Evolutionary conservation across 148 eudicot species (phyloP).

Genomic region (Silene latifolia): DNA sequence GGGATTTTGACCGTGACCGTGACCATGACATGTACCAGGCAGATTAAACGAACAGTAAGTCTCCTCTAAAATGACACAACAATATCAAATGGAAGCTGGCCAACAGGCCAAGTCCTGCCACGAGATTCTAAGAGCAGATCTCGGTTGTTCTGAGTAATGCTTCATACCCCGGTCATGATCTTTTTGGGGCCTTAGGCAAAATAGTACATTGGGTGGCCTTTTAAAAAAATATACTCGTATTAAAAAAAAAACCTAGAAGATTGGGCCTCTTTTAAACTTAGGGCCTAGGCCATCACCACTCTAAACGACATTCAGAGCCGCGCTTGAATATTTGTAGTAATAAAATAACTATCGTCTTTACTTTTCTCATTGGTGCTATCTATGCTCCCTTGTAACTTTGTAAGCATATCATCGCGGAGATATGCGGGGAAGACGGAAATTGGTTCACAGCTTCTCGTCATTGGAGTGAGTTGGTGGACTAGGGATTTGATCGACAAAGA

Average conservation of each 20-base stretch:
- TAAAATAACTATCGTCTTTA: background rate
- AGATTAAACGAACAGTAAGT: no score
- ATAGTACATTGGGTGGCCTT: no score
- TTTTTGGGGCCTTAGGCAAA: no score
- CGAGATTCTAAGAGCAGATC: constrained; percentile 8
- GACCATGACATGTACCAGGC: no score
- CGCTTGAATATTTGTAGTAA: background rate
- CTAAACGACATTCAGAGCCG: no score
- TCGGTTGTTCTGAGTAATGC: constrained; percentile 8
- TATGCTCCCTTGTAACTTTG: background rate
- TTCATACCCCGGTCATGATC: background rate
- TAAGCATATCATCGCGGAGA: background rate
- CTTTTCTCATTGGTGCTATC: background rate
- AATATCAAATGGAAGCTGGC: no score
- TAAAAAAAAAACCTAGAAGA: no score
- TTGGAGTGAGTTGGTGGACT: constrained; percentile 56
- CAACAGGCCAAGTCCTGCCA: background rate
- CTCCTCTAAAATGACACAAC: no score
- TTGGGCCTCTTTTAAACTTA: no score
- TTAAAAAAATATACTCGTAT: no score
- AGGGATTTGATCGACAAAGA: constrained; percentile 84
- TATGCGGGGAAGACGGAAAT: background rate
- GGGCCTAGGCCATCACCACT: no score
- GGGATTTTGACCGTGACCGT: no score
- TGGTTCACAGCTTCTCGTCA: constrained; percentile 53